Evolutionary conservation across 2,329 filamentous ascomycete species (phyloP), one percentile per base, ranked within the genome.

Genomic region (Akanthomyces dipterigenus): DNA sequence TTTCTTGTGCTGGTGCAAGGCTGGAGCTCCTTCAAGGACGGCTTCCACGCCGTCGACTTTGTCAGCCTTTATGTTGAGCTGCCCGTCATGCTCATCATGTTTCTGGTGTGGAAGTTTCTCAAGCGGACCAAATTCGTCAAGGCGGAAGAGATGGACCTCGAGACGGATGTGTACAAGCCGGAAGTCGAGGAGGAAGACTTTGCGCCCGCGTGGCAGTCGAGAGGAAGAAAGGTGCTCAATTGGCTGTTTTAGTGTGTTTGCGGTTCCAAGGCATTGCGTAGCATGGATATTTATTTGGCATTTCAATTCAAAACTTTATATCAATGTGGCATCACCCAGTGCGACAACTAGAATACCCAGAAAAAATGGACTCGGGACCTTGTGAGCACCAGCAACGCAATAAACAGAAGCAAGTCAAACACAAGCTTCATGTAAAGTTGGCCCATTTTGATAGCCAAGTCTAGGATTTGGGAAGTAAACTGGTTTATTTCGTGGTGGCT

Each of bases 91-190:
- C 64, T 82, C 18, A 66, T 87, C 9, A 77, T 93, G 38, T 93
- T 83, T 68, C 49, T 87, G 0, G 84, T 78, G 6, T 93, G 89
- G 87, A 95, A 93, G 72, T 28, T 90, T 1, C 62, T 85, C 63
- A 87, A 90, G 72, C 81, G 78, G 69, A 90, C 88, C 0, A 85
- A 80, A 64, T 78, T 81, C 62, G 73, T 81, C 36, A 77, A 74
- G 46, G 74, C 85, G 0, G 75, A 81, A 1, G 82, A 89, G 53
- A 83, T 87, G 28, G 88, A 91, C 70, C 72, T 91, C 20, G 73
- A 80, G 42, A 82, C 82, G 26, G 87, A 88, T 64, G 73, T 89
- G 11, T 82, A 84, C 2, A 69, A 81, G 16, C 80, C 84, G 72
- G 68, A 72, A 8, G 69, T 68, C 20, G 66, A 67, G 58, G 63